These are phyloP conservation scores for Boletus insuetus DNA, from an alignment of 768 basidiomycete species.

Conservation along the genomic window DNA sequence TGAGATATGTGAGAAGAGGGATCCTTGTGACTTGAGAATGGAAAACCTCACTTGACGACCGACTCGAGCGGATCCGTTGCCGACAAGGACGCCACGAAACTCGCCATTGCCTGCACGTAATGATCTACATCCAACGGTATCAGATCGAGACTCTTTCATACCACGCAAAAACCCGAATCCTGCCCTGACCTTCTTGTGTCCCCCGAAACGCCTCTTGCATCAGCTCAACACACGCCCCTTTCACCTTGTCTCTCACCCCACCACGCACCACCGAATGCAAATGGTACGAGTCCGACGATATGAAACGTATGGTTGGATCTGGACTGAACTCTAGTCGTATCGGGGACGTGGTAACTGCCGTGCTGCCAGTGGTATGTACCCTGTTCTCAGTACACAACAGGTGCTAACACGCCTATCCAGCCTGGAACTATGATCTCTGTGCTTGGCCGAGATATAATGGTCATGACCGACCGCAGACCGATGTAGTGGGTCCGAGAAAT, in stretches of 20 bases:
- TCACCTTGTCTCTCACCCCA: constrained; percentile 75
- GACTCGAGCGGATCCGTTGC: constrained; percentile 59
- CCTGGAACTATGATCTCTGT: no score
- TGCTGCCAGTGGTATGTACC: no score
- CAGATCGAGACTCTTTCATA: no score
- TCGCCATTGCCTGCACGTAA: constrained; percentile 63
- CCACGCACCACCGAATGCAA: constrained; percentile 51
- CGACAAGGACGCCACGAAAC: constrained; percentile 62
- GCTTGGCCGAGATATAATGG: no score
- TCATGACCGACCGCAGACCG: no score
- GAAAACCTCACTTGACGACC: constrained; percentile 58
- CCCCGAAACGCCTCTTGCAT: constrained; percentile 78
- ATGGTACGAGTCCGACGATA: no score
- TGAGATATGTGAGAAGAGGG: constrained; percentile 4
- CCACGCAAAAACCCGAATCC: neutral
- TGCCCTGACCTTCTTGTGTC: constrained; percentile 63
- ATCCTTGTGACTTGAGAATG: neutral
- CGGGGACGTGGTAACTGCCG: no score
- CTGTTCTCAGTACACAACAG: no score
- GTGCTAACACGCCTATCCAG: no score
- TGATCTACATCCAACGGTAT: constrained; percentile 45
- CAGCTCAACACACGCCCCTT: constrained; percentile 71
- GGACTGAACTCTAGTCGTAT: no score
- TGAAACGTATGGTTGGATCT: no score
- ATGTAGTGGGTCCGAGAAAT: no score